Base-by-base conservation (phyloP, 768 basidiomycete genomes). In the Mycena belliarum region DNA sequence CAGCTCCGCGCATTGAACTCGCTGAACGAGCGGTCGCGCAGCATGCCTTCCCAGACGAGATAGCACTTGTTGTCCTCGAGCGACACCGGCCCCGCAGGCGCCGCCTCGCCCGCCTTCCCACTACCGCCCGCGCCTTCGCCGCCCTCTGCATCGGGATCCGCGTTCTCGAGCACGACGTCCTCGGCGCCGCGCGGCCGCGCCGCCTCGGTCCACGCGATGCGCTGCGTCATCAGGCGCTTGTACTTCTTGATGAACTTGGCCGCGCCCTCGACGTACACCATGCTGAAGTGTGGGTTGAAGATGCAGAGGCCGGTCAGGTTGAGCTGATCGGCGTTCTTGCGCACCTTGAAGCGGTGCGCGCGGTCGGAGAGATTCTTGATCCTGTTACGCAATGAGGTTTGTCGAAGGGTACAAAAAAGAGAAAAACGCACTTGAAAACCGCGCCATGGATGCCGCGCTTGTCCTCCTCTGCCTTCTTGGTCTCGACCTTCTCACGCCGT, bases 231-330 rank as follows among this genome's bases (percentile, higher is more conserved):
- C 47, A 99, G 78, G 21, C 87, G 82, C 68, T 88, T 93, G 75
- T 97, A 99, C 63, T 86, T 85, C 66, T 87, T 87, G 63, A 98
- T 83, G 58, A 87, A 88, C 72, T 92, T 95, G 33, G 82, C 74
- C 0, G 90, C 90, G 38, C 97, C 97, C 70, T 99, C 97, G 55
- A 97, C 92, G 64, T 96, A 91, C 45, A 99, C 86, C 78, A 98
- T 81, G 66, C 82, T 88, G 79, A 98, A 98, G 28, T 82, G 74
- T 0, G 94, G 89, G 68, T 95, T 86, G 82, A 94, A 93, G 67
- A 97, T 88, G 67, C 91, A 94, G 33, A 95, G 76, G 11, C 97
- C 97, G 0, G 92, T 88, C 15, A 98, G 79, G 59, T 84, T 86
- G 70, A 89, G 80, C 69, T 97, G 94, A 67, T 96, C 91, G 1